Evolutionary conservation across 441 rosid species (phyloP), one percentile per base, ranked within the genome.

Genomic region (Geranium incanum): DNA sequence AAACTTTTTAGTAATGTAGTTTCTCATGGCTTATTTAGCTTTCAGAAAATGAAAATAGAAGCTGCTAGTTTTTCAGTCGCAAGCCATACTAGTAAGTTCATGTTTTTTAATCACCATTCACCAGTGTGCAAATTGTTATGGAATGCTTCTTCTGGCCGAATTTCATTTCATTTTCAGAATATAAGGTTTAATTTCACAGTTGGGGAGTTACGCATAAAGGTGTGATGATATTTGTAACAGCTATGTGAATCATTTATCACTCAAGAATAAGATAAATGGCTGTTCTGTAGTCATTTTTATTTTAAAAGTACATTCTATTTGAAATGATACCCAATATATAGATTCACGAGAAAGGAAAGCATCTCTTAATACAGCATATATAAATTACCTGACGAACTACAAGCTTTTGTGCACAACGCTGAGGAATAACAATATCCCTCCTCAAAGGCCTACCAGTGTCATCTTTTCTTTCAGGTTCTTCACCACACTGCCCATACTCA

Each of bases 401-500:
- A 77, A 95, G 96, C 81, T 84, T 85, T 9, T 95, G 84, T 52
- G 97, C 96, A 85, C 99, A 95, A n/a, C 90, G 86, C 73, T 91
- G 95, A 78, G 99, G 98, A 81, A 89, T 89, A 64, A 82, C 88
- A 71, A 95, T 91, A 77, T 95, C 99, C 75, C 95, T 90, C 75
- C 91, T 87, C 79, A 95, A 81, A 73, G 86, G 89, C 78, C 85
- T 88, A 45, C 91, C 96, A 70, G 85, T 81, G 72, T 88, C 99
- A 76, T 91, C 97, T 79, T 95, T 95, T 66, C 86, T 69, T 70
- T 83, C 96, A 70, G 97, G 95, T 77, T 95, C 99, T 83, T 95
- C 98, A 74, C 99, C 98, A 75, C 99, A 95, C 75, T 95, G 99
- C 33, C 99, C 99, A 83, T 95, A 95, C 79, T 95, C 99, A 73